Evolutionary conservation across 2,329 filamentous ascomycete genomes (phyloP).

Genomic region (Stachybotrys chlorohalonatus): DNA sequence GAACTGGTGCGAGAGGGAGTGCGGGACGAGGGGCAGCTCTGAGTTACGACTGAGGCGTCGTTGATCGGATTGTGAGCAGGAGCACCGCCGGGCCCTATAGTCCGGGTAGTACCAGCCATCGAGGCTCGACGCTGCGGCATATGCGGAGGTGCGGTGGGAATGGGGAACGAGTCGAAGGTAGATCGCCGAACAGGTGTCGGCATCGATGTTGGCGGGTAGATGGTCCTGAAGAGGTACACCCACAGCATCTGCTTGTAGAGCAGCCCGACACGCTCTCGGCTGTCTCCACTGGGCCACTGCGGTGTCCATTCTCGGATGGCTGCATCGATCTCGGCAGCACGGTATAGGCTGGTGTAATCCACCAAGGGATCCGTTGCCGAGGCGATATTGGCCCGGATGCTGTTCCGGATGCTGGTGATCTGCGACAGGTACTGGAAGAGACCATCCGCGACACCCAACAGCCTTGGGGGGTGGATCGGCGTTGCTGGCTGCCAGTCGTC

Average conservation of each 20-base stretch:
- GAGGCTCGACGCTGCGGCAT: constrained; percentile 21
- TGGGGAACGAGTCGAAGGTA: constrained; percentile 17
- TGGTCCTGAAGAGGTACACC: constrained; percentile 54
- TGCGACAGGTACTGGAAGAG: constrained; percentile 70
- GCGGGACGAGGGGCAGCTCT: constrained; percentile 22
- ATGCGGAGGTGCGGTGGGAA: constrained; percentile 7
- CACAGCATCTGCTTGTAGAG: constrained; percentile 60
- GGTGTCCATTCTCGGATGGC: constrained; percentile 69
- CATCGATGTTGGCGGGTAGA: constrained; percentile 40
- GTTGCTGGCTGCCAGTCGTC: constrained; percentile 33
- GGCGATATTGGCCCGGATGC: constrained; percentile 59
- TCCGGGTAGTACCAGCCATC: constrained; percentile 21
- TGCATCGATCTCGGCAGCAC: constrained; percentile 66
- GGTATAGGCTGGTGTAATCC: constrained; percentile 63
- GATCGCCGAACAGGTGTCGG: constrained; percentile 17
- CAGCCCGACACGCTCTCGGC: constrained; percentile 44
- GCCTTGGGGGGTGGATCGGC: constrained; percentile 38
- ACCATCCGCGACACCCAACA: constrained; percentile 76
- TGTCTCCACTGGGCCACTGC: constrained; percentile 46
- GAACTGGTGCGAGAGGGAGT: constrained; percentile 29
- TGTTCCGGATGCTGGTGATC: constrained; percentile 69
- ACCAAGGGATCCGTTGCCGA: constrained; percentile 56
- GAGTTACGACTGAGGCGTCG: constrained; percentile 9
- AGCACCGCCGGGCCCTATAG: constrained; percentile 6
- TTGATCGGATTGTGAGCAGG: constrained; percentile 5